phyloP scores from a whole-genome alignment of 257 asterid species.

The Anisodus tanguticus region DNA sequence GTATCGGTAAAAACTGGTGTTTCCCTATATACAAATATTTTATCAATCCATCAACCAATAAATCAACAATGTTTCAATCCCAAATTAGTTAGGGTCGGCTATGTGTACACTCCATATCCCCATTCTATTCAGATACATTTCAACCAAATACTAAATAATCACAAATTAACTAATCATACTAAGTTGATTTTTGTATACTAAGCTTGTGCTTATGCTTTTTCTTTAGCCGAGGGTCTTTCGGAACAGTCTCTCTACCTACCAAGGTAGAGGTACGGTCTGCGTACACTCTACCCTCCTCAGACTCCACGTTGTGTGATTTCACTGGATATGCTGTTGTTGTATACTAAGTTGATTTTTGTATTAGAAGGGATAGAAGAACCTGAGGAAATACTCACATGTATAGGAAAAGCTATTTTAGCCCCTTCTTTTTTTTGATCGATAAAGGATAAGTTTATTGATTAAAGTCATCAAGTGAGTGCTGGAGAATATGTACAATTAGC shows the following conservation, averaged over 20 bases:
- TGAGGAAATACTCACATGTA: background rate
- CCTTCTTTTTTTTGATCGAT: background rate
- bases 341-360: background rate
- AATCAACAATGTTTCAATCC: background rate
- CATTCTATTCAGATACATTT: background rate
- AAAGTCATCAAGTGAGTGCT: background rate
- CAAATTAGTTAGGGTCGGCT: background rate
- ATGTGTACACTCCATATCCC: background rate
- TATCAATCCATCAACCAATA: background rate
- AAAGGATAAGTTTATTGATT: background rate
- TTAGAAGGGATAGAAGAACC: background rate
- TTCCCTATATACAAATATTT: constrained; percentile 1
- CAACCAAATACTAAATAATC: background rate
- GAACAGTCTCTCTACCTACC: too few species aligned
- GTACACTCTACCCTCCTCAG: too few species aligned
- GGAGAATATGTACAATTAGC: background rate
- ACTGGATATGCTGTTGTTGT: too few species aligned
- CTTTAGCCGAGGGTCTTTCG: too few species aligned
- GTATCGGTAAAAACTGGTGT: background rate
- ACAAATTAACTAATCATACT: background rate
- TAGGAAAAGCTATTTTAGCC: background rate
- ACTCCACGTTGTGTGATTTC: too few species aligned
- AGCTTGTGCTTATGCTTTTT: too few species aligned
- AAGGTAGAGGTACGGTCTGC: too few species aligned
- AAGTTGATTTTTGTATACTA: background rate